phyloP scores from a whole-genome alignment of 2,329 filamentous ascomycete genomes.

The Elsinoe fawcettii region DNA sequence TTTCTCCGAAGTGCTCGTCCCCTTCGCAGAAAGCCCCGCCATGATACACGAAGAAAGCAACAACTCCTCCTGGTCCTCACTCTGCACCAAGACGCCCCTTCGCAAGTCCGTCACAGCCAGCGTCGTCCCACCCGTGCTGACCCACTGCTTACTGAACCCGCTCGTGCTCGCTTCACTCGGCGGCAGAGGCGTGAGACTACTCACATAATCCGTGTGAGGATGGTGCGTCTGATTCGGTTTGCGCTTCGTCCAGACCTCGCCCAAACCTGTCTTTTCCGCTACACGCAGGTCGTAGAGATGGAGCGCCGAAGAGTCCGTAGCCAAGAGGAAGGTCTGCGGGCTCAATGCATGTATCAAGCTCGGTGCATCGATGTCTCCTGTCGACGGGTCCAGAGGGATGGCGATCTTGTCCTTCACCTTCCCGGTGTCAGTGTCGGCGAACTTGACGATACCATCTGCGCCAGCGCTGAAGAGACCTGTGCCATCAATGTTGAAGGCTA shows the following conservation, averaged over 20 bases:
- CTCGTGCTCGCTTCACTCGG: conserved; percentile 73
- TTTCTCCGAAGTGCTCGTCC: conserved; percentile 59
- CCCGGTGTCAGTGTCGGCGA: conserved; percentile 50
- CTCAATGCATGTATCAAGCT: conserved; percentile 76
- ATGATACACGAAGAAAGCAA: conserved; percentile 75
- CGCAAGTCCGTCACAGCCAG: conserved; percentile 83
- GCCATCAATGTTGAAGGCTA: conserved; percentile 74
- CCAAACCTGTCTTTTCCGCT: conserved; percentile 18
- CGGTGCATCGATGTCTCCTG: conserved; percentile 57
- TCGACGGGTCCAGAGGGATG: conserved; percentile 52
- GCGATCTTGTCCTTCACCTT: conserved; percentile 73
- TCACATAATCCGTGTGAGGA: conserved; percentile 89
- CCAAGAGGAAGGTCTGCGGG: conserved; percentile 79
- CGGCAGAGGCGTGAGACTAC: conserved; percentile 75
- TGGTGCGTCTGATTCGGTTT: conserved; percentile 72
- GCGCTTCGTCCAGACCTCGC: conserved; percentile 41
- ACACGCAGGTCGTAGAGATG: conserved; percentile 77
- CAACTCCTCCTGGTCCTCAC: conserved; percentile 93
- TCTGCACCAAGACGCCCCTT: conserved; percentile 75
- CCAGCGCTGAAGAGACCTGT: conserved; percentile 54
- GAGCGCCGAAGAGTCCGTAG: conserved; percentile 80
- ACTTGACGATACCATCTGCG: conserved; percentile 57
- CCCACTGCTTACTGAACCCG: conserved; percentile 88
- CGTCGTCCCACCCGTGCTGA: conserved; percentile 86
- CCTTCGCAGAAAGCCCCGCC: conserved; percentile 62